phyloP scores from a whole-genome alignment of 2,329 filamentous ascomycete genomes.

The Emydomyces testavorans region DNA sequence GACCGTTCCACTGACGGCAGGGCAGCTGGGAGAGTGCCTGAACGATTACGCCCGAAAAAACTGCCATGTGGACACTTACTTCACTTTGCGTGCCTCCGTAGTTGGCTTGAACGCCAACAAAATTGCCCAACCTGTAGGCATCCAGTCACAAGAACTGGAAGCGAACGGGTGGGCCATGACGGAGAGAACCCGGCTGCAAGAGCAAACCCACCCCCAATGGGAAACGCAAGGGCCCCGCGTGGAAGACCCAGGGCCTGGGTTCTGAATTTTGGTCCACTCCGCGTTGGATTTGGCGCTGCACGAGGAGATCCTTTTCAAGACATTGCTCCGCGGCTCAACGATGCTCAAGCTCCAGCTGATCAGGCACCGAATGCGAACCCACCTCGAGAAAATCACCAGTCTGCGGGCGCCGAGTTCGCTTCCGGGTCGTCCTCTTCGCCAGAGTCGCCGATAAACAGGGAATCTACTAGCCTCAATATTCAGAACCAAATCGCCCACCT shows the following conservation, averaged over 20 bases:
- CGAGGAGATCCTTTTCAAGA: slow-evolving; percentile 52
- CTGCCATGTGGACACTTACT: slow-evolving; percentile 91
- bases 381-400: slow-evolving; percentile 19
- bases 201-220: slow-evolving; percentile 23
- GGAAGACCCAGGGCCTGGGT: slow-evolving; percentile 44
- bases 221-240: slow-evolving; percentile 27
- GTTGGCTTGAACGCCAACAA: slow-evolving; percentile 94
- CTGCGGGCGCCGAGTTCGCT: slow-evolving; percentile 33
- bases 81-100: slow-evolving; percentile 86
- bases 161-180: slow-evolving; percentile 5
- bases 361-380: slow-evolving; percentile 25
- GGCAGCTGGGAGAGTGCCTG: slow-evolving; percentile 47
- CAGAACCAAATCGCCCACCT: slow-evolving; percentile 52
- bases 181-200: slow-evolving; percentile 10
- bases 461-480: slow-evolving; percentile 30
- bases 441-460: slow-evolving; percentile 4
- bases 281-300: slow-evolving; percentile 57
- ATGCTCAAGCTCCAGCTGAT: slow-evolving; percentile 37
- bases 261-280: slow-evolving; percentile 62
- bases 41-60: slow-evolving; percentile 83
- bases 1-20: slow-evolving; percentile 22
- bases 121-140: slow-evolving; percentile 90
- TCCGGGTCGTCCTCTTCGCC: slow-evolving; percentile 23
- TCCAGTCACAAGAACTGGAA: slow-evolving; percentile 49
- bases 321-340: slow-evolving; percentile 50